These are phyloP conservation scores for Dicorynia guianensis DNA, from an alignment of 306 rosid genomes.

Conservation along the genomic window DNA sequence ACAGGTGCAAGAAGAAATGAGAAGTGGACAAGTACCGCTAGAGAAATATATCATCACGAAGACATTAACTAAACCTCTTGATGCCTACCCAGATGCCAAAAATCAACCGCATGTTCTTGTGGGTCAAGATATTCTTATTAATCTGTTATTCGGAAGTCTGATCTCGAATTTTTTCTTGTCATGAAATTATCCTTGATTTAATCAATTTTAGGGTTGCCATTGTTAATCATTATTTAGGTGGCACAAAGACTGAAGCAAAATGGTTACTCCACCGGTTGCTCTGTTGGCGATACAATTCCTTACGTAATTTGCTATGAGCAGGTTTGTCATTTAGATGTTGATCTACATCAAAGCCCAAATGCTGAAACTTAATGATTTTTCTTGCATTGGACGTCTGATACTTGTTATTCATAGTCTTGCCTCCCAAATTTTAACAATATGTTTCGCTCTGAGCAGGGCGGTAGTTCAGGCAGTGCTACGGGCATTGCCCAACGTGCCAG, in stretches of 20 bases:
- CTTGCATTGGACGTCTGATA: constrained; percentile 31
- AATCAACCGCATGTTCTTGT: constrained; percentile 98
- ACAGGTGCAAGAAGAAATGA: constrained; percentile 96
- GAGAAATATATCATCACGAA: constrained; percentile 94
- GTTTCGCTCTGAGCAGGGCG: constrained; percentile 63
- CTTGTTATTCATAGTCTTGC: constrained; percentile 30
- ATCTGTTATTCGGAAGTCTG: constrained; percentile 17
- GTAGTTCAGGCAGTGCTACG: constrained; percentile 60
- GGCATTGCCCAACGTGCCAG: constrained; percentile 96
- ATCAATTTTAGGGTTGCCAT: constrained; percentile 39
- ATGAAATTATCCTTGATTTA: constrained; percentile 24
- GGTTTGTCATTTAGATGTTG: constrained; percentile 58
- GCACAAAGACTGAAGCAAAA: constrained; percentile 92
- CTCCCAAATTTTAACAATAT: constrained; percentile 2
- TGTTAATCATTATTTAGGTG: constrained; percentile 64
- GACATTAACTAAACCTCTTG: constrained; percentile 93
- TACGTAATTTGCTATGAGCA: constrained; percentile 90
- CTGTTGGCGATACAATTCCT: constrained; percentile 90
- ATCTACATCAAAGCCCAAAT: constrained; percentile 35
- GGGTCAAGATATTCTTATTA: constrained; percentile 36
- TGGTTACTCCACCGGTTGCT: constrained; percentile 86
- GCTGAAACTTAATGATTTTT: constrained; percentile 8
- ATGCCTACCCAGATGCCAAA: constrained; percentile 95
- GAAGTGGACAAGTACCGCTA: constrained; percentile 77
- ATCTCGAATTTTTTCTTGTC: constrained; percentile 13